Evolutionary conservation across 352 stramenopile genomes (phyloP), one percentile per base, ranked within the genome.

Genomic region (Globisporangium barbulae): DNA sequence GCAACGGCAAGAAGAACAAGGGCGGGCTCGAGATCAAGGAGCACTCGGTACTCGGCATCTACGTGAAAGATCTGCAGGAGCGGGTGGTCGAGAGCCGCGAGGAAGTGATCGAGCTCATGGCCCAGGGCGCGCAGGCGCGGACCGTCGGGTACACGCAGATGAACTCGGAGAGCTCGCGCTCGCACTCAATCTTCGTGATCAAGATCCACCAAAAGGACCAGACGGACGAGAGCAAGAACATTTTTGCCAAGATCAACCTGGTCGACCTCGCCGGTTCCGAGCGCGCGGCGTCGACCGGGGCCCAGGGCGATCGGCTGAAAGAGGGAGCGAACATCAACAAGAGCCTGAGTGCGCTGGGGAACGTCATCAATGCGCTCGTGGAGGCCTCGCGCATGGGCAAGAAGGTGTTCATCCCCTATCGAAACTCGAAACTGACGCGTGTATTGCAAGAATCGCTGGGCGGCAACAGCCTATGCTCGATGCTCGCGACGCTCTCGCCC

Each of bases 181-280:
- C 91, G n/a, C 96, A 98, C 69, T 97, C 87, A 19, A 97, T 98
- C 55, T 98, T 98, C 63, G 94, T 95, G n/a, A 96, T 98, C 55
- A 97, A 96, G 63, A 97, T 98, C 67, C 79, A 98, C 71, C 83
- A 98, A 63, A 98, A 97, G 53, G 93, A 97, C 61, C 66, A 73
- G 1, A 76, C 70, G 0, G 82, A 95, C 22, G 87, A 96, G 56
- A 87, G 69, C 31, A 96, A 96, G 63, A 96, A 93, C 74, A 75
- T 93, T 42, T 87, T 94, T 41, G 85, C 85, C n/a, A 98, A 97
- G 76, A 93, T 98, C 50, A 98, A 98, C 69, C 75, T 98, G 5
- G 94, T 98, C 1, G 94, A 98, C 79, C 75, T 98, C 5, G 94
- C 94, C 1, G 93, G 93, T 8, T 97, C 89, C 0, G 93, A 98